Evolutionary conservation across 345 rosid species (phyloP).

Genomic region (Salix dunnii): DNA sequence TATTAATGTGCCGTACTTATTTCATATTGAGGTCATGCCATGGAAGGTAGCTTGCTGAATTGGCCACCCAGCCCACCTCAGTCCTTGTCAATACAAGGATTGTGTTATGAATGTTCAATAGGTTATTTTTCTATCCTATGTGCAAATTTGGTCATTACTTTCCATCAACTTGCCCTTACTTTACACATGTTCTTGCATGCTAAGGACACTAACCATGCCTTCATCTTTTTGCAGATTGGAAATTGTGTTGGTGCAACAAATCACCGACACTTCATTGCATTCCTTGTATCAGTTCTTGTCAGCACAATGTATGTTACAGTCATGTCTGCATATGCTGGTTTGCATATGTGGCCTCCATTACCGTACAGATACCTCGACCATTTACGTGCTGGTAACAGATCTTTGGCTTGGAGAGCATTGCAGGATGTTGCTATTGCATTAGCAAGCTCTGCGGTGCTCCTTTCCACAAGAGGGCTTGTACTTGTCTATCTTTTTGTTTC

Average conservation of each 20-base stretch:
- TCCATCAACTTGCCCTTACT: neutral
- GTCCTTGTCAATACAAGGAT: neutral
- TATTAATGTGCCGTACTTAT: neutral
- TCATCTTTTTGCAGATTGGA: conserved; percentile 75
- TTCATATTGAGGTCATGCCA: neutral
- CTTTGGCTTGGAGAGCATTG: conserved; percentile 32
- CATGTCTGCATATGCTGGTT: conserved; percentile 40
- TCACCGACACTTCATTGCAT: conserved; percentile 48
- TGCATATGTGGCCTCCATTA: conserved; percentile 52
- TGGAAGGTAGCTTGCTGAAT: neutral
- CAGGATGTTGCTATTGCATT: conserved; percentile 49
- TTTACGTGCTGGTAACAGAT: conserved; percentile 14
- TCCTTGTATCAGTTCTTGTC: conserved; percentile 64
- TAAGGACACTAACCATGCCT: conserved; percentile 32
- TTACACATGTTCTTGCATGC: neutral
- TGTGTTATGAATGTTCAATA: neutral
- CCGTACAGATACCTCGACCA: conserved; percentile 10
- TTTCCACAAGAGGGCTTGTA: conserved; percentile 65
- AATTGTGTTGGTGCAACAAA: conserved; percentile 91
- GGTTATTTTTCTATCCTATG: neutral
- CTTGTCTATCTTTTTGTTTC: conserved; percentile 72
- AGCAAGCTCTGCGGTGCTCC: conserved; percentile 44
- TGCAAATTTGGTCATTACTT: neutral
- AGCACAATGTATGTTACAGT: conserved; percentile 22
- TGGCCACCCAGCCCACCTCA: neutral